Conservation (phyloP, 129 eudicot species). For the Chrysanthemum makinoi region DNA sequence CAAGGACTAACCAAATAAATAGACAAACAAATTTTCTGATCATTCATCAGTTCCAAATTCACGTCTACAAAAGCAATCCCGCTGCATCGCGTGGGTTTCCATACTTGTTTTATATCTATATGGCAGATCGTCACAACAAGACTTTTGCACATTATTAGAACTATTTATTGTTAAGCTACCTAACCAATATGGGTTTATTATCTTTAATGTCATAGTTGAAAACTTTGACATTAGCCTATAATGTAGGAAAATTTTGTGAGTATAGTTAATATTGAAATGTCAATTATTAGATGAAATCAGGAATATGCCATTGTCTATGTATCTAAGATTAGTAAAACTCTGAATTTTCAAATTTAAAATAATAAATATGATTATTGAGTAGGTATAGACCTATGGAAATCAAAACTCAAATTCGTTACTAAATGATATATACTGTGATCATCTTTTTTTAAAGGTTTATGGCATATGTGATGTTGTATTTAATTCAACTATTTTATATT, state of each 20-base stretch:
- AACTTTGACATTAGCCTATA: neutral
- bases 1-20: too few species aligned
- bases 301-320: neutral
- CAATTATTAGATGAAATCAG: neutral
- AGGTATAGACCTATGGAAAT: neutral
- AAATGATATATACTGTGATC: too few species aligned
- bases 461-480: conserved; percentile 7
- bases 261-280: neutral
- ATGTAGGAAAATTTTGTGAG: neutral
- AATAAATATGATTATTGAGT: neutral
- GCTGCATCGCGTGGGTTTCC: too few species aligned
- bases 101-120: too few species aligned
- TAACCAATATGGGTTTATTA: neutral
- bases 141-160: conserved; percentile 8
- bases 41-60: too few species aligned
- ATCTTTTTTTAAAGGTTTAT: neutral
- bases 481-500: neutral
- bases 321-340: conserved; percentile 1
- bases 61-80: too few species aligned
- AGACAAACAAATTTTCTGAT: too few species aligned
- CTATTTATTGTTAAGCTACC: neutral
- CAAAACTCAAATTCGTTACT: neutral
- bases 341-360: neutral
- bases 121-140: neutral
- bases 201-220: neutral